A percentile compares a stretch with the other conserved stretches of the same genome.
phyloP scores from a whole-genome alignment of 2,329 filamentous ascomycete genomes.

The Gaeumannomyces tritici region DNA sequence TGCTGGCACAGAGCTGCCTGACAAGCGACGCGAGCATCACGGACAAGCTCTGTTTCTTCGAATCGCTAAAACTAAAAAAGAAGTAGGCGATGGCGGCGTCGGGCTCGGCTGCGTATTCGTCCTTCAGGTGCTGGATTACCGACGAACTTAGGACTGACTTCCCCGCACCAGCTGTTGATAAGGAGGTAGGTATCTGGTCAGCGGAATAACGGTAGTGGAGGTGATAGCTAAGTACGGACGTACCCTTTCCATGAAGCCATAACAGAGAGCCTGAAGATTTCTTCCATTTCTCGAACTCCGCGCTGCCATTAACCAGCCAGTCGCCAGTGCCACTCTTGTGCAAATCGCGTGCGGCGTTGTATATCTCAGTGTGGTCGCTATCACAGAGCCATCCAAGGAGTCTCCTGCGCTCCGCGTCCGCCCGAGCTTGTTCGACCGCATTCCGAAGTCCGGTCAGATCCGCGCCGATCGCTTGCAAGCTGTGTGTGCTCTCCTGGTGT shows the following conservation, averaged over 20 bases:
- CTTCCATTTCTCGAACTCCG: not conserved
- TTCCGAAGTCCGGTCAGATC: not conserved
- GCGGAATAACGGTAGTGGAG: no score
- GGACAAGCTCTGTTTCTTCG: slow-evolving; percentile 7
- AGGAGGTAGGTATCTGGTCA: no score
- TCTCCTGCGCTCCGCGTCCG: not conserved
- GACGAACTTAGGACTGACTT: not conserved
- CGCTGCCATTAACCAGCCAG: not conserved
- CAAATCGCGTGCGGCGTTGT: not conserved
- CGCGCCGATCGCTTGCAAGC: not conserved
- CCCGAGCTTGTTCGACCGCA: not conserved
- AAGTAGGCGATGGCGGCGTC: slow-evolving; percentile 11
- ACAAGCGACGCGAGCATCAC: slow-evolving; percentile 13
- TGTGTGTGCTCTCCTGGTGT: not conserved
- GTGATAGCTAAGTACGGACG: no score
- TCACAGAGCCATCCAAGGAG: not conserved
- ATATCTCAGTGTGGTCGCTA: not conserved
- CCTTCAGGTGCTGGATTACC: not conserved
- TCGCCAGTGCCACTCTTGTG: not conserved
- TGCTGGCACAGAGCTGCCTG: slow-evolving; percentile 1
- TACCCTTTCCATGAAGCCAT: not conserved
- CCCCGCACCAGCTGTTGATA: not conserved
- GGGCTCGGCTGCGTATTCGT: not conserved
- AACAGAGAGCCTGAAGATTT: not conserved
- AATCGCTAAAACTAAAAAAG: slow-evolving; percentile 14